A percentile compares a stretch with the other conserved stretches of the same genome.
Evolutionary conservation across 2,329 filamentous ascomycete genomes (phyloP).

Genomic region (Lachnellula occidentalis): DNA sequence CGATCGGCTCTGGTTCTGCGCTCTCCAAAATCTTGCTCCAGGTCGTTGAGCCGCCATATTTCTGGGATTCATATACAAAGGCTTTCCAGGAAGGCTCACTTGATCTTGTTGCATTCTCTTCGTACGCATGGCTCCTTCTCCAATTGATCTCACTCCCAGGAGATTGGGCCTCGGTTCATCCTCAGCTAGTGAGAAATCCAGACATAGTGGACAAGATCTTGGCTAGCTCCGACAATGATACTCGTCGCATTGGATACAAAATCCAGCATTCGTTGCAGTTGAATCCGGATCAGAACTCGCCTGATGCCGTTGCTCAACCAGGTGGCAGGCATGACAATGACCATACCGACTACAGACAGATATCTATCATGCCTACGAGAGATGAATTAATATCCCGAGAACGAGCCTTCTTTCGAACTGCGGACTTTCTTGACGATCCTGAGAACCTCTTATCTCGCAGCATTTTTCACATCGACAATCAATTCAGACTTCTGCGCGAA

Average conservation of each 20-base stretch:
- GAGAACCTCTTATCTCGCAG: conserved; percentile 34
- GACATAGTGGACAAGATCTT: conserved; percentile 21
- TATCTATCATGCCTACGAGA: conserved; percentile 59
- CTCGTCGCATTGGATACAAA: conserved; percentile 36
- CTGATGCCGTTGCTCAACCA: conserved; percentile 31
- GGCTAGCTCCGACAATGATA: conserved; percentile 15
- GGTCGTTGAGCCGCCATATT: conserved; percentile 45
- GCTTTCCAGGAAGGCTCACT: conserved; percentile 28
- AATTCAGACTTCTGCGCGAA: conserved; percentile 66
- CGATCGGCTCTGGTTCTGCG: conserved; percentile 27
- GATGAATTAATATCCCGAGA: conserved; percentile 55
- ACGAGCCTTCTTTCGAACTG: conserved; percentile 49
- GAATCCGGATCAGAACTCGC: conserved; percentile 7
- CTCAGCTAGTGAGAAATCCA: conserved; percentile 27
- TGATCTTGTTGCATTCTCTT: conserved; percentile 24
- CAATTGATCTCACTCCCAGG: conserved; percentile 38
- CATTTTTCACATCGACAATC: conserved; percentile 57
- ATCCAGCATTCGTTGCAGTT: conserved; percentile 36
- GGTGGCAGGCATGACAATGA: conserved; percentile 75
- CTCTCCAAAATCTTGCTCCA: conserved; percentile 40
- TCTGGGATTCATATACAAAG: conserved; percentile 38
- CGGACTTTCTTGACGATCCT: conserved; percentile 42
- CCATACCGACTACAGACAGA: conserved; percentile 51
- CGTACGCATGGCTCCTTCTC: conserved; percentile 39
- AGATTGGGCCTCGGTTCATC: conserved; percentile 20